Conservation (phyloP, 1,139 yeast species). For the Scheffersomyces lignicola region DNA sequence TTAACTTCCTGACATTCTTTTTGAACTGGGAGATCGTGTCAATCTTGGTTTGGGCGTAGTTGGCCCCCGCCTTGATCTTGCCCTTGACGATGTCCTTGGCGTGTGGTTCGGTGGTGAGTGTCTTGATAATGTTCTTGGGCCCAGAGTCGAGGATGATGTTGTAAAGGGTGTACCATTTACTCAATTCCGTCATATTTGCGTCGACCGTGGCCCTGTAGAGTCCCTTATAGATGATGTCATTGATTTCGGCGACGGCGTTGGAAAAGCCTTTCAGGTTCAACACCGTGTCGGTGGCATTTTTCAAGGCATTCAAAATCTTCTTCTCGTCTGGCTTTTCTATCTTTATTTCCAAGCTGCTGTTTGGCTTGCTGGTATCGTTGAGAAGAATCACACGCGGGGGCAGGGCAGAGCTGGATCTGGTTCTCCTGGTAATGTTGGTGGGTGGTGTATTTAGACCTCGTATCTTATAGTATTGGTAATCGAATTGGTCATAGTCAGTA, state of each 20-base stretch:
- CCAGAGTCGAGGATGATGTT: slow-evolving; percentile 1
- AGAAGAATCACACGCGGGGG: background rate
- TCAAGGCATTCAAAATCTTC: background rate
- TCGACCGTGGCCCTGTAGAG: background rate
- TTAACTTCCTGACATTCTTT: background rate
- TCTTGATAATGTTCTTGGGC: slow-evolving; percentile 1
- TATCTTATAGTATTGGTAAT: background rate
- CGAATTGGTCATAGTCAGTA: background rate
- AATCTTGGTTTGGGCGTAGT: background rate
- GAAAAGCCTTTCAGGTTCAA: slow-evolving; percentile 1
- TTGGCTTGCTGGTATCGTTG: slow-evolving; percentile 2
- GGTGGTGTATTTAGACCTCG: background rate
- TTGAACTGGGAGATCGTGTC: background rate
- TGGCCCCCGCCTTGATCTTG: slow-evolving; percentile 1
- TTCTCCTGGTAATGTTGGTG: background rate
- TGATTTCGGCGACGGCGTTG: background rate
- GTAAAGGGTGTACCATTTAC: slow-evolving; percentile 5
- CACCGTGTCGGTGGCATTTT: slow-evolving; percentile 4
- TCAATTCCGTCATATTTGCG: slow-evolving; percentile 3
- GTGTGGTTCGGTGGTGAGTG: slow-evolving; percentile 2
- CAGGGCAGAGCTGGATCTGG: background rate
- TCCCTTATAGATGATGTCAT: slow-evolving; percentile 1
- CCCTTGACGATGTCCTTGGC: slow-evolving; percentile 3
- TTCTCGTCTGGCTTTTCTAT: slow-evolving; percentile 1
- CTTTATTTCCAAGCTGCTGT: slow-evolving; percentile 2